phyloP scores from a whole-genome alignment of 2,329 filamentous ascomycete species.

The Fusarium napiforme region DNA sequence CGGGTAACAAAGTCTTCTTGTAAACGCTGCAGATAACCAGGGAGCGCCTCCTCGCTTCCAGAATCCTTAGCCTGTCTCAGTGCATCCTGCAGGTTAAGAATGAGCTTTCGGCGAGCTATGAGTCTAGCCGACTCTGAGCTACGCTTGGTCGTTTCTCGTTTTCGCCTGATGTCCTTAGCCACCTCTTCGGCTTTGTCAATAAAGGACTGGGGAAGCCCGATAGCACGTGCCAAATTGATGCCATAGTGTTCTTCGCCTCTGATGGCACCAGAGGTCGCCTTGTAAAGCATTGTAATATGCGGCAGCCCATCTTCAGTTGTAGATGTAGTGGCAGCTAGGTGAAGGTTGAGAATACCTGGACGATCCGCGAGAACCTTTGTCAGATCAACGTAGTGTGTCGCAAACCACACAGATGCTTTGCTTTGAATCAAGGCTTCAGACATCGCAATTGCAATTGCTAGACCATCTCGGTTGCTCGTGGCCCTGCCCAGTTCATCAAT shows the following conservation, averaged over 20 bases:
- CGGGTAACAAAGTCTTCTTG: constrained; percentile 79
- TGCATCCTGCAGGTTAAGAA: constrained; percentile 78
- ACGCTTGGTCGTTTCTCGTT: constrained; percentile 67
- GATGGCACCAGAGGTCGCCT: constrained; percentile 76
- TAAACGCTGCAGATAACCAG: constrained; percentile 46
- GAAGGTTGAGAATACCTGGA: constrained; percentile 83
- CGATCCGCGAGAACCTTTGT: constrained; percentile 79
- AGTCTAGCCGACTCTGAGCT: constrained; percentile 68
- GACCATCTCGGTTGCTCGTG: constrained; percentile 87
- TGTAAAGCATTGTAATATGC: constrained; percentile 89
- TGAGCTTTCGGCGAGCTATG: constrained; percentile 74
- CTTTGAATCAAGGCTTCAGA: constrained; percentile 87
- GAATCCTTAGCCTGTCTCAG: constrained; percentile 75
- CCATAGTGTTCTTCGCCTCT: constrained; percentile 80
- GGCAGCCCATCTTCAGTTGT: constrained; percentile 59
- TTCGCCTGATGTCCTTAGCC: constrained; percentile 68
- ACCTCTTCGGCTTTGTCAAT: constrained; percentile 75
- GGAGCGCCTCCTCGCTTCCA: constrained; percentile 69
- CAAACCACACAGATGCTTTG: constrained; percentile 87
- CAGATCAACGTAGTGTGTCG: constrained; percentile 89
- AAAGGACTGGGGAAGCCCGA: constrained; percentile 76
- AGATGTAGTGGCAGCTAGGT: constrained; percentile 77
- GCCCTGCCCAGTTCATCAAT: constrained; percentile 93
- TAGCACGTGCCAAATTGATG: constrained; percentile 78
- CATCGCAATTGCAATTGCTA: constrained; percentile 90